These are phyloP conservation scores for Choiromyces venosus DNA, from an alignment of 495 filamentous ascomycete species.

Conservation along the genomic window DNA sequence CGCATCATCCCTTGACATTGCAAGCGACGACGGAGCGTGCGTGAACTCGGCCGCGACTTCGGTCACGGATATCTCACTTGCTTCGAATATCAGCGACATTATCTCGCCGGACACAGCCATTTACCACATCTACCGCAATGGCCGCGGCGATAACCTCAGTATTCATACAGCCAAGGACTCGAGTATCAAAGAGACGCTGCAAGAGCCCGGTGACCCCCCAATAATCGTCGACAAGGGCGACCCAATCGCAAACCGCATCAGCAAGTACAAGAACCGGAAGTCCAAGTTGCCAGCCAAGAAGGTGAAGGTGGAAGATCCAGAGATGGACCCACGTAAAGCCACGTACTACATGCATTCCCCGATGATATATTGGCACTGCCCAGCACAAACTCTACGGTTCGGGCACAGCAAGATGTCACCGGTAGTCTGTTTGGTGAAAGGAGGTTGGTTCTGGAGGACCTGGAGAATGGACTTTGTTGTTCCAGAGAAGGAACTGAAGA, in stretches of 20 bases:
- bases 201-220: constrained; percentile 16
- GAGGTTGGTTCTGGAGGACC: constrained; percentile 31
- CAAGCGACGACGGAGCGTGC: constrained; percentile 13
- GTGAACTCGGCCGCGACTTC: constrained; percentile 8
- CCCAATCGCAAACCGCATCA: background rate
- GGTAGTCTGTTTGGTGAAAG: constrained; percentile 30
- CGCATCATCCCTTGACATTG: background rate
- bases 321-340: constrained; percentile 29
- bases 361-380: constrained; percentile 20
- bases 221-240: background rate
- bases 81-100: constrained; percentile 1
- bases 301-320: constrained; percentile 25
- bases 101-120: constrained; percentile 8
- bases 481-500: constrained; percentile 16
- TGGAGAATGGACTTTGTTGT: constrained; percentile 35
- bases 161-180: constrained; percentile 20
- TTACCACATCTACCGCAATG: constrained; percentile 27
- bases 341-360: constrained; percentile 32
- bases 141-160: constrained; percentile 13
- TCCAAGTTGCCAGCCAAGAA: constrained; percentile 7
- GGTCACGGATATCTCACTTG: constrained; percentile 13
- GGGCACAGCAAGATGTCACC: constrained; percentile 24
- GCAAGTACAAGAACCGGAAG: background rate
- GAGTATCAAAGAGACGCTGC: constrained; percentile 12
- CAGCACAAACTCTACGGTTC: constrained; percentile 29